Evolutionary conservation across 331 rosid genomes (phyloP).

Genomic region (Pyracantha coccinea): DNA sequence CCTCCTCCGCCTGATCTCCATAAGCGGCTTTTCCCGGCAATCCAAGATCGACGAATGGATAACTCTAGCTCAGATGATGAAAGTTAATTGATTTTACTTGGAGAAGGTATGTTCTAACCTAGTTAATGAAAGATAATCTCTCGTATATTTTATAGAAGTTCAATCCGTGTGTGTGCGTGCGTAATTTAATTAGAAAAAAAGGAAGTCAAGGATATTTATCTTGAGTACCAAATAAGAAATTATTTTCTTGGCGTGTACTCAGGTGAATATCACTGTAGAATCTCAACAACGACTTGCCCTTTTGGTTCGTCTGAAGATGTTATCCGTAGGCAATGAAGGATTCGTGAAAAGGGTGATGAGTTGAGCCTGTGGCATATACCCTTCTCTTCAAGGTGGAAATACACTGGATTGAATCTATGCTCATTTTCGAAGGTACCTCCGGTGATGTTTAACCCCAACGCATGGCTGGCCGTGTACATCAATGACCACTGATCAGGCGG

Average conservation of each 20-base stretch:
- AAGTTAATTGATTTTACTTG: slow-evolving; percentile 42
- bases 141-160: slow-evolving; percentile 1
- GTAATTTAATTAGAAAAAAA: background rate
- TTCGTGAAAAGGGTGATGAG: background rate
- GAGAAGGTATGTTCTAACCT: slow-evolving; percentile 24
- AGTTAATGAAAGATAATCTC: background rate
- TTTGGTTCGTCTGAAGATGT: background rate
- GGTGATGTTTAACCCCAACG: background rate
- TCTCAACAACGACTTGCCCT: background rate
- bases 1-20: slow-evolving; percentile 39
- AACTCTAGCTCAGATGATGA: slow-evolving; percentile 85
- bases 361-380: background rate
- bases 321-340: background rate
- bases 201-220: background rate
- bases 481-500: background rate
- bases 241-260: background rate
- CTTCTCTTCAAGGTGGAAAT: background rate
- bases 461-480: background rate
- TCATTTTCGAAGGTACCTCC: background rate
- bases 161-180: background rate
- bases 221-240: background rate
- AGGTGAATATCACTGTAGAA: slow-evolving; percentile 5
- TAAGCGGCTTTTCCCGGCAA: slow-evolving; percentile 50
- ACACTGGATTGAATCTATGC: background rate
- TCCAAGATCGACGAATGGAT: slow-evolving; percentile 45